phyloP scores from a whole-genome alignment of 1,284 basidiomycete genomes.

The Trametes versicolor region DNA sequence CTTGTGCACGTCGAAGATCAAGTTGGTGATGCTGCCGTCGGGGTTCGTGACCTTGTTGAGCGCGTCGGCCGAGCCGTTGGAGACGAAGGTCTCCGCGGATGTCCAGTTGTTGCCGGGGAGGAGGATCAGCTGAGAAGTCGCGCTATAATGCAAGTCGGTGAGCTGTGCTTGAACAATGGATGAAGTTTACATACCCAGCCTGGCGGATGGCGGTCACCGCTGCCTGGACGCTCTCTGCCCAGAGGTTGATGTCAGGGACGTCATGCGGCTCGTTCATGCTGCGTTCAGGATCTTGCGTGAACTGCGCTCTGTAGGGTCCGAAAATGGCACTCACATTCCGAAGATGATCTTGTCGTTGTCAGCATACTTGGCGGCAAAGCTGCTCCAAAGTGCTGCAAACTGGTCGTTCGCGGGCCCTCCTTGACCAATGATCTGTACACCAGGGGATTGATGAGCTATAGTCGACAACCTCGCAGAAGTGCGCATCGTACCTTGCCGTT shows the following conservation, averaged over 20 bases:
- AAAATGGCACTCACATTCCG: constrained; percentile 50
- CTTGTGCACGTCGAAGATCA: constrained; percentile 72
- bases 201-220: constrained; percentile 65
- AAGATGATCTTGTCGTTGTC: constrained; percentile 61
- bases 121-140: constrained; percentile 61
- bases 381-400: constrained; percentile 64
- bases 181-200: constrained; percentile 47
- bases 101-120: constrained; percentile 65
- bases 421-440: constrained; percentile 61
- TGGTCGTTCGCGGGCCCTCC: constrained; percentile 66
- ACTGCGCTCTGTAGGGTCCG: not conserved
- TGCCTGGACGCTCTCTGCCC: constrained; percentile 59
- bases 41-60: constrained; percentile 64
- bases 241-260: constrained; percentile 52
- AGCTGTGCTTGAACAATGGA: no score
- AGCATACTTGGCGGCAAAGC: constrained; percentile 63
- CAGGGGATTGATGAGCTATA: not conserved
- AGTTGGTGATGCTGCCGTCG: constrained; percentile 55
- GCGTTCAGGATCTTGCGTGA: not conserved
- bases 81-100: constrained; percentile 59
- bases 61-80: constrained; percentile 62
- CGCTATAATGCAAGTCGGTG: constrained; percentile 45
- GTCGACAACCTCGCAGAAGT: not conserved
- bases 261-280: constrained; percentile 70
- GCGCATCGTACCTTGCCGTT: constrained; percentile 49